Evolutionary conservation across 2,329 filamentous ascomycete species (phyloP).

Genomic region (Alternaria rosae): DNA sequence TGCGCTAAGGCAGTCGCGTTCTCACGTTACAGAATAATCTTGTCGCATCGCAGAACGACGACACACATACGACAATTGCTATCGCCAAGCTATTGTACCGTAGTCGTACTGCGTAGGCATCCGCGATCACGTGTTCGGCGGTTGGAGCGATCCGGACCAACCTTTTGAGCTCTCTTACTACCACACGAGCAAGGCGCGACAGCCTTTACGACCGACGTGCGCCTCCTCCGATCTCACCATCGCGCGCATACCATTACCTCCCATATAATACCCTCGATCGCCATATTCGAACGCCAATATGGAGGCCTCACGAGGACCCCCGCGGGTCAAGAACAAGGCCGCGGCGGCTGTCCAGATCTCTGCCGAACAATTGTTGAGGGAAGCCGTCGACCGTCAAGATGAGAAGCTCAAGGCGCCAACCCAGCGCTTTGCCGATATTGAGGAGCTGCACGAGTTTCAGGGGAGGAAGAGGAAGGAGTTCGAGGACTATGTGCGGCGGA

Average conservation of each 20-base stretch:
- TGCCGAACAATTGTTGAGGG: constrained; percentile 94
- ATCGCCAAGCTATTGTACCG: background rate
- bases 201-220: constrained; percentile 2
- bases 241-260: background rate
- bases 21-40: background rate
- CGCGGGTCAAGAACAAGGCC: constrained; percentile 98
- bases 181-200: constrained; percentile 11
- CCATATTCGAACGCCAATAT: constrained; percentile 60
- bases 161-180: constrained; percentile 11
- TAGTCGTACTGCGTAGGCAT: background rate
- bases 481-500: constrained; percentile 96
- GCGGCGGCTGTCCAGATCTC: constrained; percentile 84
- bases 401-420: constrained; percentile 86
- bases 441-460: constrained; percentile 97
- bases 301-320: constrained; percentile 88
- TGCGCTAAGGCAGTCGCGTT: constrained; percentile 19
- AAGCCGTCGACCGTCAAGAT: constrained; percentile 97
- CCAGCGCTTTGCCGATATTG: constrained; percentile 92
- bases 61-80: background rate
- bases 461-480: constrained; percentile 95
- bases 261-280: background rate
- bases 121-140: constrained; percentile 2
- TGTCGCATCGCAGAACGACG: constrained; percentile 1
- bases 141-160: constrained; percentile 8
- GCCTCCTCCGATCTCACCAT: background rate